phyloP scores from a whole-genome alignment of 768 basidiomycete genomes.

The Macrolepiota fuliginosa region DNA sequence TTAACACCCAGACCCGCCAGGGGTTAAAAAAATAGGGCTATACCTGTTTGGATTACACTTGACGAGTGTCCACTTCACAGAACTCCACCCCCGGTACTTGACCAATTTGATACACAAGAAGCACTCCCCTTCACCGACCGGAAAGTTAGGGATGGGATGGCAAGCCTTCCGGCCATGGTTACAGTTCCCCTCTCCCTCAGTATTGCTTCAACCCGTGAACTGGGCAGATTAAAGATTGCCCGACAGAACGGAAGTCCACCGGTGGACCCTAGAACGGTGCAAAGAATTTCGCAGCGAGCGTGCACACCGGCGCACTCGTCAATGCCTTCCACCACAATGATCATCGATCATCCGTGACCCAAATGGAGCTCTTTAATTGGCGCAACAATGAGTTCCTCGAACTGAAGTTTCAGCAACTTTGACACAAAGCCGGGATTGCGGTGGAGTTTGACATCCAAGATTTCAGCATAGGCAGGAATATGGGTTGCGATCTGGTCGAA shows the following conservation, averaged over 20 bases:
- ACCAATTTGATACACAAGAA: not conserved
- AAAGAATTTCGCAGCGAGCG: too few relatives aligned
- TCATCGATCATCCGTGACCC: too few relatives aligned
- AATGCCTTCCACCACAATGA: too few relatives aligned
- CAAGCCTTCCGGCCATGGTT: not conserved
- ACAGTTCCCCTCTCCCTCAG: not conserved
- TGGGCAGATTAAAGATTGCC: too few relatives aligned
- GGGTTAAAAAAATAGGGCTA: too few relatives aligned
- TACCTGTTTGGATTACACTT: too few relatives aligned
- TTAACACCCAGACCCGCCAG: too few relatives aligned
- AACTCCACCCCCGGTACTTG: too few relatives aligned
- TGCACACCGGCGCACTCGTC: too few relatives aligned
- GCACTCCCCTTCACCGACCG: not conserved
- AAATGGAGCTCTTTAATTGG: not conserved
- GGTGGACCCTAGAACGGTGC: too few relatives aligned
- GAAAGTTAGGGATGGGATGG: not conserved
- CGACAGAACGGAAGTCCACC: too few relatives aligned
- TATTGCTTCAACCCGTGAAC: not conserved
- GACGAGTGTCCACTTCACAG: too few relatives aligned
- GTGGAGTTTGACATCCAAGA: not conserved
- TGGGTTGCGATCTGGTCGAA: constrained; percentile 1
- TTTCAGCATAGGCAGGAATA: not conserved
- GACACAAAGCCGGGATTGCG: not conserved
- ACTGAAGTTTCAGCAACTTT: not conserved
- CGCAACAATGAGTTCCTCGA: not conserved